Evolutionary conservation across 2,329 filamentous ascomycete species (phyloP).

Genomic region (Leptographium radiaticola): DNA sequence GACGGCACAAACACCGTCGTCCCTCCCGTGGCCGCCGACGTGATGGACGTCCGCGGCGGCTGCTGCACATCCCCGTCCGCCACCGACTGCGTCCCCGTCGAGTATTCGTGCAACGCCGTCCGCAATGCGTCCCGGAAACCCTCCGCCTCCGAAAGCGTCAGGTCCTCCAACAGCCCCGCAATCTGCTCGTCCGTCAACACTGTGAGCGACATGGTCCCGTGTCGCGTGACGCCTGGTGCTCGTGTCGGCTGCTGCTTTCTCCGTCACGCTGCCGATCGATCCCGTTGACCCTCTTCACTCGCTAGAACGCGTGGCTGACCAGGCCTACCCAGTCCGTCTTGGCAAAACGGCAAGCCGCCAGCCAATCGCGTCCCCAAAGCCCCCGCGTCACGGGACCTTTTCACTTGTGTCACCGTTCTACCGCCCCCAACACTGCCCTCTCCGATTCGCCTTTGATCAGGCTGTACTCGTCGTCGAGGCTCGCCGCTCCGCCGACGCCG

Average conservation of each 20-base stretch:
- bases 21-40: slow-evolving; percentile 32
- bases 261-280: no score
- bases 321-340: no score
- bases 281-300: no score
- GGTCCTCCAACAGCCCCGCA: slow-evolving; percentile 36
- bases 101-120: slow-evolving; percentile 47
- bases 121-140: slow-evolving; percentile 35
- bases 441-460: no score
- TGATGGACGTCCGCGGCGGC: slow-evolving; percentile 36
- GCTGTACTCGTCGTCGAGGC: no score
- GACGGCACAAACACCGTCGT: slow-evolving; percentile 67
- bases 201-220: slow-evolving; percentile 37
- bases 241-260: neutral
- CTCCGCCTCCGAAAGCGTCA: slow-evolving; percentile 39
- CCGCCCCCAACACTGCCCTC: no score
- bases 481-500: no score
- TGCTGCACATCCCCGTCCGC: slow-evolving; percentile 37
- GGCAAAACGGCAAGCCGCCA: neutral
- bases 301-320: no score
- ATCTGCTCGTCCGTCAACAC: slow-evolving; percentile 47
- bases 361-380: neutral
- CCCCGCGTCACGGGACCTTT: no score
- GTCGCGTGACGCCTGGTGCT: neutral
- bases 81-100: slow-evolving; percentile 35
- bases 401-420: no score